A percentile compares a stretch with the other conserved stretches of the same genome.
phyloP scores from a whole-genome alignment of 1,139 yeast species.

The Diutina ranongensis region DNA sequence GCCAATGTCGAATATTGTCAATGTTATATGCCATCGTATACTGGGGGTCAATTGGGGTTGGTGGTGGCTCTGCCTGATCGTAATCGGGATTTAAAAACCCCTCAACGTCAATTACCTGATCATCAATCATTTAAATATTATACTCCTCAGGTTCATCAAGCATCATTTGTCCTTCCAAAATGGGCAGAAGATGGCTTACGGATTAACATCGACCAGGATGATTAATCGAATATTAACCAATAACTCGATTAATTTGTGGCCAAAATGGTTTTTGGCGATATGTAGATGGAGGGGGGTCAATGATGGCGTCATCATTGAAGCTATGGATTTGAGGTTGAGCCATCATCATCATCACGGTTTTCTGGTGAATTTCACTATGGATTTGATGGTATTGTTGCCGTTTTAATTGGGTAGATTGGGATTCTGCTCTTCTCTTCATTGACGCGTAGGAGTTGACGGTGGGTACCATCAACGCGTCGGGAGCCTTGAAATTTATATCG shows the following conservation, averaged over 20 bases:
- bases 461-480: too few relatives aligned
- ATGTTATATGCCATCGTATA: constrained; percentile 88
- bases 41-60: constrained; percentile 92
- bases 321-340: neutral
- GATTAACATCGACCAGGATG: neutral
- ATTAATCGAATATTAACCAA: neutral
- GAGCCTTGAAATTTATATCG: too few relatives aligned
- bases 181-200: constrained; percentile 42
- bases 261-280: neutral
- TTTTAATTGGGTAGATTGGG: neutral
- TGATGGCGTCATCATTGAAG: too few relatives aligned
- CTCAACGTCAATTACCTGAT: constrained; percentile 33
- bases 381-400: neutral
- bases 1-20: constrained; percentile 69
- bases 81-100: constrained; percentile 37
- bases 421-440: neutral
- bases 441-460: too few relatives aligned
- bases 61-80: constrained; percentile 67
- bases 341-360: neutral
- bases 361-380: neutral
- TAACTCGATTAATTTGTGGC: constrained; percentile 5
- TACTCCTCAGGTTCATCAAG: constrained; percentile 56
- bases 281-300: too few relatives aligned
- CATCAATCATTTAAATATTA: constrained; percentile 57
- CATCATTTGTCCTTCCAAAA: constrained; percentile 78